These are phyloP conservation scores for Pisolithus microcarpus DNA, from an alignment of 768 basidiomycete species.

Conservation along the genomic window DNA sequence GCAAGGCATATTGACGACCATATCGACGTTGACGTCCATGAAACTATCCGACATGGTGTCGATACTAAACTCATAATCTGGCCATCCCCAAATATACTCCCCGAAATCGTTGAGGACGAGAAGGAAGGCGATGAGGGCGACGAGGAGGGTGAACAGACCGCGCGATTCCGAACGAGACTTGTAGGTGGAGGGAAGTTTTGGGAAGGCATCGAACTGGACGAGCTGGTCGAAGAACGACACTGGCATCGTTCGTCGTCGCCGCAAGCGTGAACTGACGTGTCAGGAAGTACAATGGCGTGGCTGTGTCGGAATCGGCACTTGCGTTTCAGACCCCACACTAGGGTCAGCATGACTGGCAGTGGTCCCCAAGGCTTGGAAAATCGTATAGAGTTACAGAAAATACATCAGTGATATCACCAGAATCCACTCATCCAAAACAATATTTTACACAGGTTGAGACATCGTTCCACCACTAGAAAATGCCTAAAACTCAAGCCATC, in stretches of 20 bases:
- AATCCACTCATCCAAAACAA: too few relatives aligned
- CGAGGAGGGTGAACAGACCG: constrained; percentile 62
- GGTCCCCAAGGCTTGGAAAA: too few relatives aligned
- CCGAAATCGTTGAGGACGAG: constrained; percentile 83
- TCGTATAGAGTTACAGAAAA: too few relatives aligned
- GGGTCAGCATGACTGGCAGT: too few relatives aligned
- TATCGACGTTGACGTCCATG: constrained; percentile 85
- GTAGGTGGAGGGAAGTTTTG: constrained; percentile 78
- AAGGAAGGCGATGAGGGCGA: constrained; percentile 57
- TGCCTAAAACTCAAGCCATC: background rate
- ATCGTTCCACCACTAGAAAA: too few relatives aligned
- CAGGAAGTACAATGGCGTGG: too few relatives aligned
- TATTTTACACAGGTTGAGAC: too few relatives aligned
- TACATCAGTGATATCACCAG: too few relatives aligned
- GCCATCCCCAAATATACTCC: constrained; percentile 93
- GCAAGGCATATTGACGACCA: constrained; percentile 90
- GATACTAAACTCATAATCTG: constrained; percentile 83
- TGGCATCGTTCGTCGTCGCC: too few relatives aligned
- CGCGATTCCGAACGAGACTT: constrained; percentile 71
- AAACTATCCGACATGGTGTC: constrained; percentile 54
- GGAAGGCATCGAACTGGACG: constrained; percentile 78
- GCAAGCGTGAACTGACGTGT: too few relatives aligned
- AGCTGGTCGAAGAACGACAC: constrained; percentile 34
- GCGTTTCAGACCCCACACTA: too few relatives aligned
- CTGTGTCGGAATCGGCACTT: too few relatives aligned